phyloP scores from a whole-genome alignment of 140 eudicot species.

The Oenanthe javanica region DNA sequence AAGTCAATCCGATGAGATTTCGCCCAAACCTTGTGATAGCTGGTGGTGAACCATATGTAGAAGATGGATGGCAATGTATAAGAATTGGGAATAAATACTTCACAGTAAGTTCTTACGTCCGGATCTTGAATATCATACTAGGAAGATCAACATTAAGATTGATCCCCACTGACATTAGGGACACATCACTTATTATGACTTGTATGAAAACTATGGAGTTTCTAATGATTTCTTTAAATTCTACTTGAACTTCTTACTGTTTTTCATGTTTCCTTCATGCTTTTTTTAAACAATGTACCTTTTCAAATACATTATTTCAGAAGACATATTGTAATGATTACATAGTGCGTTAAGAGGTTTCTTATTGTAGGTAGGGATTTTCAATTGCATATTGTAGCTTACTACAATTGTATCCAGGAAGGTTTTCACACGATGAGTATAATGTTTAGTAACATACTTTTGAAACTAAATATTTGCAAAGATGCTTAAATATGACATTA shows the following conservation, averaged over 20 bases:
- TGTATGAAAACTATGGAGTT: background rate
- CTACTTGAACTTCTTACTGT: background rate
- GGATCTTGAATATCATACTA: background rate
- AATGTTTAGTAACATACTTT: background rate
- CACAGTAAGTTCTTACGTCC: slow-evolving; percentile 37
- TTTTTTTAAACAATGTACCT: background rate
- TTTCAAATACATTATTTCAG: background rate
- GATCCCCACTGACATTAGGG: background rate
- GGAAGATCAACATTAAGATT: background rate
- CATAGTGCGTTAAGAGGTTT: background rate
- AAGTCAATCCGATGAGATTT: slow-evolving; percentile 57
- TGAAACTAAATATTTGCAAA: background rate
- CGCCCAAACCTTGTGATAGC: slow-evolving; percentile 81
- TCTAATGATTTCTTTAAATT: background rate
- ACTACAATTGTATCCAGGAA: background rate
- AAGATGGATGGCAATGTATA: slow-evolving; percentile 70
- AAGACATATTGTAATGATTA: background rate
- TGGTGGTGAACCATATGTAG: slow-evolving; percentile 74
- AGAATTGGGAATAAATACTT: slow-evolving; percentile 57
- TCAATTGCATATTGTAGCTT: background rate
- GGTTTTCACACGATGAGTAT: background rate
- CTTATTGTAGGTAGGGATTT: background rate
- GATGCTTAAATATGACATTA: background rate
- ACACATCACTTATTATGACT: background rate
- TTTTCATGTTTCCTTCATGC: background rate